These are phyloP conservation scores for Botryococcus braunii DNA, from an alignment of 163 green algal genomes.

Conservation along the genomic window DNA sequence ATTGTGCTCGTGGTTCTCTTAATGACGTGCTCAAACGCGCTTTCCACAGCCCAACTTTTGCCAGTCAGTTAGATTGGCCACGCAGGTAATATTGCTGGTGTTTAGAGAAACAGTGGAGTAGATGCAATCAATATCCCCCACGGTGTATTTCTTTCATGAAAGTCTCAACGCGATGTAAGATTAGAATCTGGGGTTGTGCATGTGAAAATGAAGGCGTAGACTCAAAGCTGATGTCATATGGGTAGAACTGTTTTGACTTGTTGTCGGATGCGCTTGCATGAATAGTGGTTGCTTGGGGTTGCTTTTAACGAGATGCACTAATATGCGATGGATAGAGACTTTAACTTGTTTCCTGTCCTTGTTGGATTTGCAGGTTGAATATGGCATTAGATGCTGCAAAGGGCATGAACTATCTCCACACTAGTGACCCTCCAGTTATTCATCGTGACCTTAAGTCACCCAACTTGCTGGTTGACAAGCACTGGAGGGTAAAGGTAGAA, in stretches of 20 bases:
- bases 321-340: background rate
- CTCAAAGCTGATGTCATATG: too few relatives aligned
- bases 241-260: background rate
- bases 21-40: constrained; percentile 25
- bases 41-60: background rate
- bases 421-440: constrained; percentile 29
- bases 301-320: background rate
- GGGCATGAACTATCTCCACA: constrained; percentile 54
- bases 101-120: too few relatives aligned
- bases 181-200: too few relatives aligned
- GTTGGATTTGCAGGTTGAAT: constrained; percentile 13
- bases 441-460: constrained; percentile 57
- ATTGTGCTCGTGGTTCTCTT: constrained; percentile 22
- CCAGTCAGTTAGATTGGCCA: constrained; percentile 20
- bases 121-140: too few relatives aligned
- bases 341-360: background rate
- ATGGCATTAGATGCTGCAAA: constrained; percentile 31
- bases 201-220: too few relatives aligned
- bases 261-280: background rate
- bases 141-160: too few relatives aligned
- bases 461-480: constrained; percentile 54
- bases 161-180: too few relatives aligned
- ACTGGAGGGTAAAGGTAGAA: constrained; percentile 60
- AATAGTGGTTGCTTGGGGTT: background rate
- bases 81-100: too few relatives aligned